Base-by-base conservation (phyloP, 768 basidiomycete species). In the Auricularia sp. region DNA sequence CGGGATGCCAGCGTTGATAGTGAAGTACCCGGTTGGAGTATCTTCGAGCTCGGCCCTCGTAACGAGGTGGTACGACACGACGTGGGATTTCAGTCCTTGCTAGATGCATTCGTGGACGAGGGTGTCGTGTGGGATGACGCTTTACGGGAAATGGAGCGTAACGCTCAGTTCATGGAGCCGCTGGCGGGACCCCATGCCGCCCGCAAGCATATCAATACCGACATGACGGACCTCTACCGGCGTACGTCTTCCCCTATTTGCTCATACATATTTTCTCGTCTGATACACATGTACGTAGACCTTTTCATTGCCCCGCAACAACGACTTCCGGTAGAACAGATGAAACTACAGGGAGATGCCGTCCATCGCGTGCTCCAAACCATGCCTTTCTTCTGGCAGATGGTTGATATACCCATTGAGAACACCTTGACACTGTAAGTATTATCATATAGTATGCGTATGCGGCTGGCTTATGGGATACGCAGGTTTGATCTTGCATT, bases 401-500 rank as follows among this genome's bases (percentile, higher is more conserved):
- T 77, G n/a, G 66, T 74, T 3, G 82, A 85, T 64, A 73, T 71
- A 34, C 76, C 79, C 2, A 68, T 77, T 1, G 85, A 86, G 45
- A 76, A 83, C 62, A 76, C 87, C 67, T 69, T 90, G 33, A 92
- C 87, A 34, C 80, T 78, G 90, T 92, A 2, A 29, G 29, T 29
- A 29, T 29, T 29, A 29, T 29, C 29, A 29, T 29, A 29, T 29
- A 29, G 29, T 29, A 29, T 29, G 29, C 29, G 29, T 29, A 29
- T 29, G 29, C 29, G 29, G 29, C 29, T 29, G 29, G 39, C 39
- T 42, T 8, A 42, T 7, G 8, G 16, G 21, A 54, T 61, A 14
- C 0, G 33, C 65, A 91, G 90, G 14, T 84, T 81, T 66, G 90
- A 93, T 70, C 72, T 88, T 33, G 77, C 82, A 2, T 82, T 86